Base-by-base conservation (phyloP, 192 early-diverging fungal species). In the Phlyctochytrium arcticum region DNA sequence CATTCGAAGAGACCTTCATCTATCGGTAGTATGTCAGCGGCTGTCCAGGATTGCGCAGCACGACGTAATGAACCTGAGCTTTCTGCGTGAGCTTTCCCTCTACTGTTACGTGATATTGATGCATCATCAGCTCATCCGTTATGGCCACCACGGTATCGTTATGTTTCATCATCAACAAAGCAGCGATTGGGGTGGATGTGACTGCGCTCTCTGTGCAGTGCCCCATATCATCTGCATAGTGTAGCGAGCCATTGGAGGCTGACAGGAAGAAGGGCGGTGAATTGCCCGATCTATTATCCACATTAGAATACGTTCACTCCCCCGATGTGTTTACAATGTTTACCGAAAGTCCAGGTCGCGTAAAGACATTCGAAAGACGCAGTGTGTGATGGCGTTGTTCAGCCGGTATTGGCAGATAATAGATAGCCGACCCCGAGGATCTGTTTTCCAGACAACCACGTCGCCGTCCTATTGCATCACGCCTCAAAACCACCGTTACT, bases 391-490 rank as follows among this genome's bases (percentile, higher is more conserved):
- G 24, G 23, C 30, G 61, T 63, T 63, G 12, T 23, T 31, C 39
- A 83, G 67, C 1, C 81, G 61, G 53, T 80, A 80, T 37, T 83
- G 81, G 34, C 75, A 80, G 26, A 78, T 32, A 5, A 75, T 62
- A 0, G 65, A 24, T 5, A 83, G 48, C 46, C 72, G 70, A 0
- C 81, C 81, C 1, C 75, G 59, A 5, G 42, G 29, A 60, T 83
- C 81, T 23, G 76, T 72, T 70, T 80, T 83, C 81, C 81, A 83
- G 6, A 83, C 76, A 9, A 80, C 65, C 15, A 80, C 74, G 2
- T 66, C 66, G 9, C 78, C 81, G 42, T 80, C 81, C 69, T 77
- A 33, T 17, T n/a, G n/a, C n/a, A n/a, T n/a, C n/a, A n/a, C n/a
- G n/a, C n/a, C n/a, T n/a, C n/a, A n/a, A n/a, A n/a, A n/a, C n/a